A percentile compares a stretch with the other conserved stretches of the same genome.
phyloP scores from a whole-genome alignment of 208 protist genomes.

The Trypanosoma cruzi region DNA sequence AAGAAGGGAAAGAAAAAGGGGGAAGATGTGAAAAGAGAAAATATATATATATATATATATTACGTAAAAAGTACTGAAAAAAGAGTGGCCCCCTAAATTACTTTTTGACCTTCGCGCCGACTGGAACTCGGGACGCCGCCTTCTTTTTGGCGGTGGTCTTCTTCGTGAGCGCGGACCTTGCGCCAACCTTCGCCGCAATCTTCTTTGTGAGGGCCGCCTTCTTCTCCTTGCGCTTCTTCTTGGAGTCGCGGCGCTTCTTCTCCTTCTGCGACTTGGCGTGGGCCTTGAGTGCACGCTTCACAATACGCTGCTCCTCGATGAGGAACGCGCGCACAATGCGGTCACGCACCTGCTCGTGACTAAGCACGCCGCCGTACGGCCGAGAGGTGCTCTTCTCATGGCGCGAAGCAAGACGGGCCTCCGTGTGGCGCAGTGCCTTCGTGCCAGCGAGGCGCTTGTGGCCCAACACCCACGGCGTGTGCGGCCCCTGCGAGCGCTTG shows the following conservation, averaged over 20 bases:
- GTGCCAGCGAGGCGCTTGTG: slow-evolving; percentile 92
- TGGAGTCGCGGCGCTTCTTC: slow-evolving; percentile 71
- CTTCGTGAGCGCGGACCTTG: slow-evolving; percentile 33
- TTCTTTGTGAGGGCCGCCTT: slow-evolving; percentile 58
- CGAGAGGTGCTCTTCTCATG: slow-evolving; percentile 96
- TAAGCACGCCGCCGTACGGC: slow-evolving; percentile 97
- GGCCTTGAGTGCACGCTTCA: slow-evolving; percentile 92
- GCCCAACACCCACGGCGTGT: slow-evolving; percentile 94
- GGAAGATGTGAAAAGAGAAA: no score
- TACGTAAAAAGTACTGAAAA: background rate
- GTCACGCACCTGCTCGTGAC: slow-evolving; percentile 94
- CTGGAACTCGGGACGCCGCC: slow-evolving; percentile 36
- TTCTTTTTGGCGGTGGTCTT: slow-evolving; percentile 44
- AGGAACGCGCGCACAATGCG: slow-evolving; percentile 98
- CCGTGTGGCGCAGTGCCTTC: slow-evolving; percentile 92
- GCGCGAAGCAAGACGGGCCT: slow-evolving; percentile 84
- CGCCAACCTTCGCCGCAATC: slow-evolving; percentile 23
- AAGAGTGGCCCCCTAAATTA: slow-evolving; percentile 20
- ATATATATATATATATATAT: background rate
- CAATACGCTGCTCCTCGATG: slow-evolving; percentile 99
- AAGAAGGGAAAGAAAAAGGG: no score
- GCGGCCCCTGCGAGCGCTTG: slow-evolving; percentile 94
- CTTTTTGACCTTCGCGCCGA: slow-evolving; percentile 71
- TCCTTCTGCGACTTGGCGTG: slow-evolving; percentile 68
- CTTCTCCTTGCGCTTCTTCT: slow-evolving; percentile 74